Percentiles rank a stretch among this genome's conserved stretches.
These are phyloP conservation scores for Aspergillus sp. DNA, from an alignment of 2,329 filamentous ascomycete species.

Conservation along the genomic window DNA sequence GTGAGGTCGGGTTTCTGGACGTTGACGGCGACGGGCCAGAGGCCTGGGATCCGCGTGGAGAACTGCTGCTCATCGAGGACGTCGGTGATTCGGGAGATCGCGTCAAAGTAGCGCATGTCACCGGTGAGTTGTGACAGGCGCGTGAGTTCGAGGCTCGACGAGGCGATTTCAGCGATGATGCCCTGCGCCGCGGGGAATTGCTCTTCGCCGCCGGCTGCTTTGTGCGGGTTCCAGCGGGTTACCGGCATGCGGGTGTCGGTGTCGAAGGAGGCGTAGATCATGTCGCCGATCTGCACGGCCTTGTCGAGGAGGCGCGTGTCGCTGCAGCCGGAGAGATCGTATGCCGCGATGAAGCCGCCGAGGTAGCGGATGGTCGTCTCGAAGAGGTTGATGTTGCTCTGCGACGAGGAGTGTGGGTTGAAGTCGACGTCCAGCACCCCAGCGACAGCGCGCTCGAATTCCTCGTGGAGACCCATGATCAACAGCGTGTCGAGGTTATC, in stretches of 20 bases:
- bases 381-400: conserved; percentile 72
- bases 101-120: conserved; percentile 81
- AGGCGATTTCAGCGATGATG: conserved; percentile 70
- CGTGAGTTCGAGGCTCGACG: conserved; percentile 84
- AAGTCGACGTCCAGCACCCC: conserved; percentile 76
- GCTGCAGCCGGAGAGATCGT: conserved; percentile 73
- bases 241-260: conserved; percentile 89
- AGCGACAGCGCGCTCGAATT: conserved; percentile 75
- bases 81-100: conserved; percentile 78
- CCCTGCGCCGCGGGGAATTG: conserved; percentile 3
- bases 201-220: conserved; percentile 54
- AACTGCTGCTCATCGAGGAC: conserved; percentile 74
- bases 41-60: conserved; percentile 68
- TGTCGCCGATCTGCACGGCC: conserved; percentile 75
- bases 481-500: conserved; percentile 79
- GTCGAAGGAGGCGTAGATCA: conserved; percentile 79
- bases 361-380: conserved; percentile 89
- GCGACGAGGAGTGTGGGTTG: conserved; percentile 57
- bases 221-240: conserved; percentile 69
- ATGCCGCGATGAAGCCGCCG: conserved; percentile 79
- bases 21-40: conserved; percentile 78
- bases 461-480: conserved; percentile 75
- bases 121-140: conserved; percentile 80
- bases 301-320: conserved; percentile 73
- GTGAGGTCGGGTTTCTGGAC: conserved; percentile 32